phyloP scores from a whole-genome alignment of 208 protist genomes.

The Trypanosoma melophagium region DNA sequence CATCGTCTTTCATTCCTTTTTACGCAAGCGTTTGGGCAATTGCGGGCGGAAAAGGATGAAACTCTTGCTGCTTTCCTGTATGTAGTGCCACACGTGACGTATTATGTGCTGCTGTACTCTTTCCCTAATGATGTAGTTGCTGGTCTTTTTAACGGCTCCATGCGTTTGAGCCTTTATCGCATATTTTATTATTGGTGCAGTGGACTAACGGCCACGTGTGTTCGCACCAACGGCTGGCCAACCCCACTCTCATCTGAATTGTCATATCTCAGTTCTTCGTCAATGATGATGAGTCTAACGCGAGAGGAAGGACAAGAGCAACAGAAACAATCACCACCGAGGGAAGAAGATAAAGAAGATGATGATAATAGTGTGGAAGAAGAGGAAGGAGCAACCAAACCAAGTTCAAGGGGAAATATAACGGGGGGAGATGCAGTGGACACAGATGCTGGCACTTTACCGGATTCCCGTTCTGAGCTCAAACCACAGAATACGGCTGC shows the following conservation, averaged over 20 bases:
- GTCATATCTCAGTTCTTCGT: neutral
- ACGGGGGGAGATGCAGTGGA: no score
- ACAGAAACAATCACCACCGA: no score
- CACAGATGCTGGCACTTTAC: no score
- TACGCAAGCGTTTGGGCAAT: conserved; percentile 36
- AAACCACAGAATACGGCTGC: no score
- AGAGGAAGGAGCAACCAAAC: no score
- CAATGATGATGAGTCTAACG: no score
- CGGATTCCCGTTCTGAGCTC: no score
- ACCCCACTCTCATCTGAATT: no score
- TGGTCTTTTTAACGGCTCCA: conserved; percentile 58
- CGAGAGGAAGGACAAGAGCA: neutral
- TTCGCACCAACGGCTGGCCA: conserved; percentile 63
- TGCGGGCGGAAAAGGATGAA: conserved; percentile 46
- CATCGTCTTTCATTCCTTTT: conserved; percentile 39
- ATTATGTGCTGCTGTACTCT: conserved; percentile 63
- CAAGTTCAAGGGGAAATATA: no score
- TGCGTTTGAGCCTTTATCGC: conserved; percentile 69
- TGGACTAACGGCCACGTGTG: conserved; percentile 65
- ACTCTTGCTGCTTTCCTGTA: conserved; percentile 52
- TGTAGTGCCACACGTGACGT: conserved; percentile 51
- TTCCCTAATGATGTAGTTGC: conserved; percentile 85
- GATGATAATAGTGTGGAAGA: no score
- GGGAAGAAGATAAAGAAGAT: no score
- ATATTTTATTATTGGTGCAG: conserved; percentile 79